Conservation (phyloP, 495 filamentous ascomycete species). For the Neurospora hispaniola region DNA sequence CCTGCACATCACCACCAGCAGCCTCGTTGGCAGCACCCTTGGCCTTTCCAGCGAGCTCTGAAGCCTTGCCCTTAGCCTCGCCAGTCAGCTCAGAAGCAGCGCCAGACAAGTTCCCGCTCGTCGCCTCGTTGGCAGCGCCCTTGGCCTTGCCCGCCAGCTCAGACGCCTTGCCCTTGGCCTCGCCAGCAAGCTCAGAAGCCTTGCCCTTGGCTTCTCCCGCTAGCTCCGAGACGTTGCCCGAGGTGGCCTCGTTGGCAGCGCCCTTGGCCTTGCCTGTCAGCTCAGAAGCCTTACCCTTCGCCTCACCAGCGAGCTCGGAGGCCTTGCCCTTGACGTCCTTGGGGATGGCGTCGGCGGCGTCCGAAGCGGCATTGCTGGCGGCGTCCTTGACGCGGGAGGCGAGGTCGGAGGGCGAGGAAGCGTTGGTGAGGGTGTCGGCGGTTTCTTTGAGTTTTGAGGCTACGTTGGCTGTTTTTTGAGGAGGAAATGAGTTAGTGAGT, state of each 20-base stretch:
- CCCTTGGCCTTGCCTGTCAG: conserved; percentile 16
- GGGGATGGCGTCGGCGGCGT: not conserved
- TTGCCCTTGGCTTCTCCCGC: conserved; percentile 26
- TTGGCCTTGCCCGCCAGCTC: conserved; percentile 25
- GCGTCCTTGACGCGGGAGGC: conserved; percentile 12
- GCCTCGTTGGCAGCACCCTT: conserved; percentile 15
- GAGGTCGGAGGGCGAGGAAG: not conserved
- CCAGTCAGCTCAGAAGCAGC: conserved; percentile 19
- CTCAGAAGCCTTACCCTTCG: conserved; percentile 19
- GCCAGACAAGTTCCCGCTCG: conserved; percentile 25
- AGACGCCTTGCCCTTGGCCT: conserved; percentile 22
- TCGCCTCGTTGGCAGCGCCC: conserved; percentile 18
- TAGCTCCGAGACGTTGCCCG: conserved; percentile 8
- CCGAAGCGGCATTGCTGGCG: not conserved
- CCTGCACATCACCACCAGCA: conserved; percentile 2
- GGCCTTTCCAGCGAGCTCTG: conserved; percentile 20
- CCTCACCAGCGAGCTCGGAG: conserved; percentile 11
- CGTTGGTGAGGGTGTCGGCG: conserved; percentile 12
- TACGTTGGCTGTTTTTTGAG: conserved; percentile 26
- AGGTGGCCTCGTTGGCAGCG: conserved; percentile 16
- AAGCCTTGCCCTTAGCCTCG: conserved; percentile 27
- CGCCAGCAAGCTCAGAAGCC: conserved; percentile 22
- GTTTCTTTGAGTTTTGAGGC: conserved; percentile 35
- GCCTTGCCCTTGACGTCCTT: conserved; percentile 19
- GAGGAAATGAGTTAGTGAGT: conserved; percentile 4